Conservation (phyloP, 2,329 filamentous ascomycete species). For the Ceratocystis alfenasii region DNA sequence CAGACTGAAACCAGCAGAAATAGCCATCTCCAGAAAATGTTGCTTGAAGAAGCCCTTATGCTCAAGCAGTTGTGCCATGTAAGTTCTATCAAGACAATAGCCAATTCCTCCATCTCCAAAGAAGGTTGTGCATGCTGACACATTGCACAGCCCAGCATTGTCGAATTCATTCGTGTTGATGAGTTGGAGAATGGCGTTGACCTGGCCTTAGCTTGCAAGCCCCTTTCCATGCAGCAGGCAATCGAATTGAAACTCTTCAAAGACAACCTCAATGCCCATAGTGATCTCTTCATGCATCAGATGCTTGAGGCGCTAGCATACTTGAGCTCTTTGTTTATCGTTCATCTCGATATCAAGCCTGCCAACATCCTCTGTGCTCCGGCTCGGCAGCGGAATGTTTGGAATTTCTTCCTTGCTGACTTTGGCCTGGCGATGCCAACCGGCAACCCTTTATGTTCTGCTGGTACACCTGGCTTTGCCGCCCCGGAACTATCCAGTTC, state of each 20-base stretch:
- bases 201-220: constrained; percentile 9
- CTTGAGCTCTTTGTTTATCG: not conserved
- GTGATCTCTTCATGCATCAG: constrained; percentile 14
- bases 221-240: not conserved
- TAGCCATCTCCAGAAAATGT: not conserved
- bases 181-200: not conserved
- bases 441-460: not conserved
- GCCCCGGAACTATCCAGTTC: constrained; percentile 1
- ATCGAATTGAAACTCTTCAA: not conserved
- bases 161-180: constrained; percentile 11
- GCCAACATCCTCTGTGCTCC: constrained; percentile 17
- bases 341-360: constrained; percentile 19
- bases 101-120: not conserved
- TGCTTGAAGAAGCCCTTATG: not conserved
- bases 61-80: constrained; percentile 7
- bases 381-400: not conserved
- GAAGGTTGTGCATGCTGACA: not conserved
- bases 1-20: not conserved
- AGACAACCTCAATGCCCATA: not conserved
- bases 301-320: constrained; percentile 15
- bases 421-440: constrained; percentile 10
- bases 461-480: not conserved
- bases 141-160: constrained; percentile 5
- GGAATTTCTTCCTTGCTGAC: constrained; percentile 17
- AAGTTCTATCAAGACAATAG: not conserved